phyloP scores from a whole-genome alignment of 2,329 filamentous ascomycete species.

The Cladosporium austrohemisphaericum region DNA sequence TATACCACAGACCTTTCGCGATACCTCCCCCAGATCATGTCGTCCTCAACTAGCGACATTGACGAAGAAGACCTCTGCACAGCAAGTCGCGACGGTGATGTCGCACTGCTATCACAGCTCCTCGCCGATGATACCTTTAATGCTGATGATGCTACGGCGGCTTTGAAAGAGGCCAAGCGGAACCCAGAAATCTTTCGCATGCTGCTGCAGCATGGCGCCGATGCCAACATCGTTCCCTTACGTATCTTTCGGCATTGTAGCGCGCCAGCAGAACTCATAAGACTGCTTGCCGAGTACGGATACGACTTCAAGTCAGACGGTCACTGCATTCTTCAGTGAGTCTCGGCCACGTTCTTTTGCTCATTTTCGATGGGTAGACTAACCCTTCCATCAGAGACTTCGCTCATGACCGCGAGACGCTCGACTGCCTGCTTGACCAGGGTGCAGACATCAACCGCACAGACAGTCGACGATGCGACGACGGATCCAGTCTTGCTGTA shows the following conservation, averaged over 20 bases:
- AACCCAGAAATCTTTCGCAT: not conserved
- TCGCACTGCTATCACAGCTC: not conserved
- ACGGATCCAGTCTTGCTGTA: slow-evolving; percentile 4
- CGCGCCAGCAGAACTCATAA: not conserved
- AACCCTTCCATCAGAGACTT: slow-evolving; percentile 10
- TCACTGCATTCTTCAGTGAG: slow-evolving; percentile 13
- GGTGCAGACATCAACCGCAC: slow-evolving; percentile 18
- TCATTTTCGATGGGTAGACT: not conserved
- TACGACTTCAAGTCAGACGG: slow-evolving; percentile 12
- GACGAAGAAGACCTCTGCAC: not conserved
- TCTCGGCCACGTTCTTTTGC: not conserved
- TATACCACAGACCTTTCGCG: too few relatives aligned
- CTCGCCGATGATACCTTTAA: not conserved
- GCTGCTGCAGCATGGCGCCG: slow-evolving; percentile 6
- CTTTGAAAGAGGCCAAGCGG: not conserved
- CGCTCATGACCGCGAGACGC: slow-evolving; percentile 7
- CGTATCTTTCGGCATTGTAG: not conserved
- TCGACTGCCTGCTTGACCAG: slow-evolving; percentile 19
- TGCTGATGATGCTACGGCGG: not conserved
- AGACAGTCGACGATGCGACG: slow-evolving; percentile 6
- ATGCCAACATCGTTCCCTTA: not conserved
- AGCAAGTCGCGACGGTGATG: not conserved
- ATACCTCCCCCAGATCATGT: too few relatives aligned
- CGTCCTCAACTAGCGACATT: not conserved
- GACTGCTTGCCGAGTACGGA: slow-evolving; percentile 8